Evolutionary conservation across 768 basidiomycete genomes (phyloP).

Genomic region (Lactifluus subvellereus): DNA sequence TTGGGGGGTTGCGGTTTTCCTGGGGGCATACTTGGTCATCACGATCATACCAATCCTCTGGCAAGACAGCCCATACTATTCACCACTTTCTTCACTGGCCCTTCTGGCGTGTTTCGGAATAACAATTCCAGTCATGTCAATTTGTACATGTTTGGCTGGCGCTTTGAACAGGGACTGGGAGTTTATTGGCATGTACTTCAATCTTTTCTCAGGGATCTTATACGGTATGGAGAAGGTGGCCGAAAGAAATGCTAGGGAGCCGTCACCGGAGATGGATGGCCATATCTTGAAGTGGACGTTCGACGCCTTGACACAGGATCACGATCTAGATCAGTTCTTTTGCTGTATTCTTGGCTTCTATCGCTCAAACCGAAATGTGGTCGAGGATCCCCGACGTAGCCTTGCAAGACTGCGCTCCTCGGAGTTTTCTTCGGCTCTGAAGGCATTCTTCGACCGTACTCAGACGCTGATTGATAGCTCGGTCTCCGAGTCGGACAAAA

Average conservation of each 20-base stretch:
- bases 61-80: not conserved
- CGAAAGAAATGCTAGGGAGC: no score
- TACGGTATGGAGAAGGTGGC: not conserved
- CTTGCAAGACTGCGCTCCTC: not conserved
- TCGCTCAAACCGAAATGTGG: not conserved
- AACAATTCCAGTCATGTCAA: not conserved
- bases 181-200: not conserved
- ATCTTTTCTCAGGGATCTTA: not conserved
- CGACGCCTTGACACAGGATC: not conserved
- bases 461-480: not conserved
- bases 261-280: not conserved
- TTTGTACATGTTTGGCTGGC: no score
- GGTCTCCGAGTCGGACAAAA: not conserved
- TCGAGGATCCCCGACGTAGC: not conserved
- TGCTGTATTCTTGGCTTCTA: not conserved
- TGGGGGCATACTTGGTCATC: not conserved
- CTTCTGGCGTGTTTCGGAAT: not conserved
- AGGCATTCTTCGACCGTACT: not conserved
- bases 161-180: not conserved
- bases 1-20: not conserved
- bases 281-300: not conserved
- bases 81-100: not conserved
- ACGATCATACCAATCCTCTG: not conserved
- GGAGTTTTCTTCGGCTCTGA: not conserved
- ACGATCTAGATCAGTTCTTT: not conserved